Evolutionary conservation across 2,329 filamentous ascomycete species (phyloP), one percentile per base, ranked within the genome.

Genomic region (Cladobotryum protrusum): DNA sequence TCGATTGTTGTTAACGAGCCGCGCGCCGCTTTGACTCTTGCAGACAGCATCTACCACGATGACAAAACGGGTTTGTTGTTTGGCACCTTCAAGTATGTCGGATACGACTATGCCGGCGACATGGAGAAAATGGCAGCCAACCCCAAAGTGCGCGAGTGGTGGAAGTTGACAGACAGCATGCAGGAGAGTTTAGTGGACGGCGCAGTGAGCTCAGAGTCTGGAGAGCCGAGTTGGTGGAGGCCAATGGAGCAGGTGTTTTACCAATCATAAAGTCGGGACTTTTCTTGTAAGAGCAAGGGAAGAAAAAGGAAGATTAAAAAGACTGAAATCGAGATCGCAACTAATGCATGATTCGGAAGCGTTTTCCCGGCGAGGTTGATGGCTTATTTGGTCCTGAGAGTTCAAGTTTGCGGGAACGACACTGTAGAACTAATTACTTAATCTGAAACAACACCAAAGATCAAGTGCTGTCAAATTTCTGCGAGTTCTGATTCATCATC

Each of bases 1-100:
- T 29, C 24, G 11, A 29, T 29, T 4, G 3, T 29, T 29, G 24
- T 9, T 29, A 29, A 29, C 6, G 6, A 29, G 24, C 24, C 24
- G n/a, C n/a, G n/a, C n/a, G 11, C 24, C 24, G 24, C 24, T 29
- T 29, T 8, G 24, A 29, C 24, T 29, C 24, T 29, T 29, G 52
- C 57, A 86, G 85, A 90, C 60, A 87, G 81, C 56, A 86, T 91
- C 63, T 89, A 79, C 68, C 80, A 87, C 58, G 83, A 88, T 61
- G 74, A 82, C 12, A 68, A 64, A 5, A 76, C 77, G 0, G 70
- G 78, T 48, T 83, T 83, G 39, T 74, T 92, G 1, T 91, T 91
- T 62, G 85, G 85, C 0, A 82, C 73, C 19, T 89, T 90, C 73
- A 90, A 88, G 64, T 92, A 91, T 60, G 73, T 86, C n/a, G 87